Evolutionary conservation across 2,329 filamentous ascomycete genomes (phyloP), one percentile per base, ranked within the genome.

Genomic region (Dactylellina drechsleri): DNA sequence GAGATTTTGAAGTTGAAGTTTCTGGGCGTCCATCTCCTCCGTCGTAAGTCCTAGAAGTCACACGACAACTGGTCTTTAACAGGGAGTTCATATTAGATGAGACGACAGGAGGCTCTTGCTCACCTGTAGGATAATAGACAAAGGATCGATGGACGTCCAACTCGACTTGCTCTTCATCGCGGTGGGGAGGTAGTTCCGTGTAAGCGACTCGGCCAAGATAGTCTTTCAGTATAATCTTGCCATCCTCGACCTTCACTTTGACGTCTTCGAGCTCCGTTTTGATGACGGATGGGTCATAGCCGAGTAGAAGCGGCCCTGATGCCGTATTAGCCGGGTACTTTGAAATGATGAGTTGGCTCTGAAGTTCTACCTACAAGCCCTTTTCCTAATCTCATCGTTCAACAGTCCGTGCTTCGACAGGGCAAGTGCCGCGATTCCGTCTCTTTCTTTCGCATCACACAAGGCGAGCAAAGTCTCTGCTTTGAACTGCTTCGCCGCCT

Each of bases 71-170:
- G 67, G 76, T 36, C 71, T 59, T 74, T 13, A 52, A 18, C 16
- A 52, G 5, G n/a, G 16, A 47, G 47, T 47, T n/a, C 43, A 5
- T 47, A 5, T 12, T 47, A 23, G 16, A 52, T 52, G 16, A 20
- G 6, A 52, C 58, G 56, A 54, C 40, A 70, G 40, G 18, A 20
- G 47, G 6, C 20, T 18, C 43, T 16, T n/a, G 78, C 86, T 79
- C 85, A 95, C 93, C 87, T 77, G 87, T 86, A 12, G 95, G 95
- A 81, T 99, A 99, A 83, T 97, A 96, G 75, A 98, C 91, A 82
- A 99, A 99, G n/a, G 95, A 93, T 66, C 95, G 88, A 82, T 97
- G 89, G 66, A 99, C 95, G 81, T 99, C 95, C 56, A 98, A 86
- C 80, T 90, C 87, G 45, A 99, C 93, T 83, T 99, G 95, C 58